These are phyloP conservation scores for Geosmithia flava DNA, from an alignment of 2,329 filamentous ascomycete genomes.

Conservation along the genomic window DNA sequence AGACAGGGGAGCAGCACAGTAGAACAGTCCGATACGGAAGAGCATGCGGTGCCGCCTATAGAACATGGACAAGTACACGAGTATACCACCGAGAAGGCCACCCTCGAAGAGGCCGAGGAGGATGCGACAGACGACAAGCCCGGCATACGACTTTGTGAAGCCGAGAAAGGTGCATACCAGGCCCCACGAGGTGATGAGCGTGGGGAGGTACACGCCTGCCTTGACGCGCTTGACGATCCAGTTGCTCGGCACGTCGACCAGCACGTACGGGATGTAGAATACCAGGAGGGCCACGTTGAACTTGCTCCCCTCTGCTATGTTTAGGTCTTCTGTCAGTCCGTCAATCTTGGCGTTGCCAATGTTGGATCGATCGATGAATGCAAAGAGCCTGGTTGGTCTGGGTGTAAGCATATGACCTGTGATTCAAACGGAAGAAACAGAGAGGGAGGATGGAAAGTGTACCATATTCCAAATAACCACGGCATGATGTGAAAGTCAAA, in stretches of 20 bases:
- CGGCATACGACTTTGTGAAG: conserved; percentile 35
- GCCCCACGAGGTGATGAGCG: conserved; percentile 18
- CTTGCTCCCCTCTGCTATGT: conserved; percentile 20
- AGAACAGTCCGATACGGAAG: conserved; percentile 21
- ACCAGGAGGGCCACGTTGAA: conserved; percentile 44
- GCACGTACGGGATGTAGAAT: conserved; percentile 34
- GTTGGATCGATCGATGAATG: conserved; percentile 1
- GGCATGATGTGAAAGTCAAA: conserved; percentile 1
- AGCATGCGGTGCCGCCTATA: conserved; percentile 33
- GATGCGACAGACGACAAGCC: conserved; percentile 32
- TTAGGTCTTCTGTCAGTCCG: conserved; percentile 20
- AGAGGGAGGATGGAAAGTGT: background rate
- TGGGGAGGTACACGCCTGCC: background rate
- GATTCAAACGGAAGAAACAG: too few relatives aligned
- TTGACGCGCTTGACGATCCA: conserved; percentile 15
- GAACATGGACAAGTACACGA: conserved; percentile 42
- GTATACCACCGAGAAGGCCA: conserved; percentile 43
- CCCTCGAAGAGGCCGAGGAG: conserved; percentile 43
- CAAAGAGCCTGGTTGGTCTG: background rate
- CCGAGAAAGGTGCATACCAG: conserved; percentile 34
- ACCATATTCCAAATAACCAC: background rate
- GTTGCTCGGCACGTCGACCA: conserved; percentile 28
- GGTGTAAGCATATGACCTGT: too few relatives aligned
- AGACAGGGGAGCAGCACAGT: conserved; percentile 7
- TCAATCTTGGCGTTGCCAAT: conserved; percentile 8